A percentile compares a stretch with the other conserved stretches of the same genome.
Conservation (phyloP, 768 basidiomycete genomes). For the Trametes cingulata region DNA sequence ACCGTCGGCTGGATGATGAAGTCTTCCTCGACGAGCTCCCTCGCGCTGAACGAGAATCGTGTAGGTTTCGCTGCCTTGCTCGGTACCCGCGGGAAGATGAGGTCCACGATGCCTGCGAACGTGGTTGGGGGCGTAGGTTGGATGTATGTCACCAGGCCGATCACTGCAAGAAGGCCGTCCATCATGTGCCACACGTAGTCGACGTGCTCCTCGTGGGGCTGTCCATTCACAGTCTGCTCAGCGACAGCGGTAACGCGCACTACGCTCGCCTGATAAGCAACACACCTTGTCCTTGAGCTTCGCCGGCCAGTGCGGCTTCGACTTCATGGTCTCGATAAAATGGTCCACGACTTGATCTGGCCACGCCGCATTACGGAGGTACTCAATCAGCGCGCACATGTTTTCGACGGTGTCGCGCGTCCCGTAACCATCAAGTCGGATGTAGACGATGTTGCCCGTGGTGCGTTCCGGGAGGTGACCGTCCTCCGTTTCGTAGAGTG, state of each 20-base stretch:
- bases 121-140: constrained; percentile 1
- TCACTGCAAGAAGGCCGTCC: constrained; percentile 8
- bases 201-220: constrained; percentile 2
- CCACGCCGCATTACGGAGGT: constrained; percentile 1
- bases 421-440: constrained; percentile 11
- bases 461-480: not conserved
- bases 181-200: constrained; percentile 12
- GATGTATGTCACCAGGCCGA: constrained; percentile 5
- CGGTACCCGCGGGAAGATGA: constrained; percentile 2
- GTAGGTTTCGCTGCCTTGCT: not conserved
- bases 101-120: constrained; percentile 1
- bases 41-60: constrained; percentile 9
- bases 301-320: constrained; percentile 8
- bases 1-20: constrained; percentile 16
- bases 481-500: not conserved
- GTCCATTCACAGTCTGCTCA: not conserved
- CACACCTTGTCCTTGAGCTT: constrained; percentile 12
- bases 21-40: constrained; percentile 15
- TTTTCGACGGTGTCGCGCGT: constrained; percentile 8
- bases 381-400: constrained; percentile 14
- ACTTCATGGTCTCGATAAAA: not conserved
- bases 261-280: not conserved
- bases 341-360: constrained; percentile 2
- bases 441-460: constrained; percentile 1
- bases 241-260: too few species aligned